Conservation (phyloP, 371 early-diverging fungal species). For the Saksenaea oblongispora region DNA sequence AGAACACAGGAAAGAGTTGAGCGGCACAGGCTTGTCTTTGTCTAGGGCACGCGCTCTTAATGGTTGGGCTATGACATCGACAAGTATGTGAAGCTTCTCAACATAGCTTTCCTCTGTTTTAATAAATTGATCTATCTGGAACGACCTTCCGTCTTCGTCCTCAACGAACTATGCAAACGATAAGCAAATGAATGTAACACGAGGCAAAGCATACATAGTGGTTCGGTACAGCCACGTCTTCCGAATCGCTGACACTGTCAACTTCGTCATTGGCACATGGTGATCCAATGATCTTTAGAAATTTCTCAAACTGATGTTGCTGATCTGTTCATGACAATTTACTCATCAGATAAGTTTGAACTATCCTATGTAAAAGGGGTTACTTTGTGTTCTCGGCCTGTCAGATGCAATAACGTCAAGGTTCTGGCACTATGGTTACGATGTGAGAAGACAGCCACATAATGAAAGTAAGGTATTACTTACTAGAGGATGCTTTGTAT, state of each 20-base stretch:
- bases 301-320: constrained; percentile 9
- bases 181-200: not conserved
- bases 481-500: constrained; percentile 24
- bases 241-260: not conserved
- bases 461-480: not conserved
- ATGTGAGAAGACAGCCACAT: not conserved
- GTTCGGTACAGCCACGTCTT: not conserved
- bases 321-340: not conserved
- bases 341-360: not conserved
- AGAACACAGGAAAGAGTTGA: constrained; percentile 40
- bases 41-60: constrained; percentile 12
- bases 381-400: not conserved
- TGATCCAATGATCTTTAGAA: constrained; percentile 15
- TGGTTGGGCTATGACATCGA: constrained; percentile 35
- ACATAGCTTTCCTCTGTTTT: constrained; percentile 44
- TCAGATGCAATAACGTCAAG: constrained; percentile 37
- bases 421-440: constrained; percentile 36
- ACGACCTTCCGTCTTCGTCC: constrained; percentile 33
- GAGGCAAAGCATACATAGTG: not conserved
- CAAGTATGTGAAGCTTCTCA: constrained; percentile 30
- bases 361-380: not conserved
- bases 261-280: constrained; percentile 8
- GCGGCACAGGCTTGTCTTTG: constrained; percentile 12
- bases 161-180: constrained; percentile 8
- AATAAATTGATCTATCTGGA: constrained; percentile 43